Conservation (phyloP, 2,329 filamentous ascomycete genomes). For the Fusarium pininemorale region DNA sequence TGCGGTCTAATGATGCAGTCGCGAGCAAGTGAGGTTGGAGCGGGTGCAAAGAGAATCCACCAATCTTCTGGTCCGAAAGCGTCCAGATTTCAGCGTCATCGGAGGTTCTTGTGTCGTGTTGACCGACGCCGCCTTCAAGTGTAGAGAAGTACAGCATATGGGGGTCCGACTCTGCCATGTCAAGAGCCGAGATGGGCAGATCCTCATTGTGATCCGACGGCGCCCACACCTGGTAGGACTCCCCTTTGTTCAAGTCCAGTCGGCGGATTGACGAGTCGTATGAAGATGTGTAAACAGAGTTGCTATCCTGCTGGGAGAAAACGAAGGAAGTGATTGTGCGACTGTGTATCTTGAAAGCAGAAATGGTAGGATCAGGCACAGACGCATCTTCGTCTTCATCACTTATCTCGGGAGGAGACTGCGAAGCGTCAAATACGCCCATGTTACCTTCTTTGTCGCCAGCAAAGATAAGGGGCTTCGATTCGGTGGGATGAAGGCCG, state of each 20-base stretch:
- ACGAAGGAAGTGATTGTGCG: slow-evolving; percentile 88
- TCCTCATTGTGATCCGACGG: slow-evolving; percentile 76
- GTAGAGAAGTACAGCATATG: slow-evolving; percentile 89
- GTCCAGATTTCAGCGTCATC: slow-evolving; percentile 72
- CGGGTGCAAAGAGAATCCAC: slow-evolving; percentile 88
- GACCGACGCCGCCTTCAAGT: slow-evolving; percentile 80
- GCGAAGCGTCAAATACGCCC: slow-evolving; percentile 89
- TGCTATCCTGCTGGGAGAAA: slow-evolving; percentile 76
- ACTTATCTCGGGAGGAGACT: slow-evolving; percentile 67
- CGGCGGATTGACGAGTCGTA: slow-evolving; percentile 94
- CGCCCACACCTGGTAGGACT: slow-evolving; percentile 83
- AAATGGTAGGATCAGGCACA: slow-evolving; percentile 77
- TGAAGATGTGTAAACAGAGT: slow-evolving; percentile 82
- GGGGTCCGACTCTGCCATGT: slow-evolving; percentile 76
- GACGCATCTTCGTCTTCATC: slow-evolving; percentile 76
- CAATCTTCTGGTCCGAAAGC: slow-evolving; percentile 92
- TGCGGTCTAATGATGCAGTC: slow-evolving; percentile 89
- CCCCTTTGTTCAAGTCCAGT: slow-evolving; percentile 81
- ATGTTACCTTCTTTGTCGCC: slow-evolving; percentile 93
- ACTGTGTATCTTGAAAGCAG: slow-evolving; percentile 88
- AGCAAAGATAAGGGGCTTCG: slow-evolving; percentile 90
- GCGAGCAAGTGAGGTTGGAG: slow-evolving; percentile 82
- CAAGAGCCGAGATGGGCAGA: slow-evolving; percentile 82
- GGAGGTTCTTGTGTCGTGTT: slow-evolving; percentile 77
- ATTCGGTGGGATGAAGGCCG: slow-evolving; percentile 84